Percentiles rank a stretch among this genome's conserved stretches.
phyloP scores from a whole-genome alignment of 1,284 basidiomycete genomes.

The Apiotrichum siamense region DNA sequence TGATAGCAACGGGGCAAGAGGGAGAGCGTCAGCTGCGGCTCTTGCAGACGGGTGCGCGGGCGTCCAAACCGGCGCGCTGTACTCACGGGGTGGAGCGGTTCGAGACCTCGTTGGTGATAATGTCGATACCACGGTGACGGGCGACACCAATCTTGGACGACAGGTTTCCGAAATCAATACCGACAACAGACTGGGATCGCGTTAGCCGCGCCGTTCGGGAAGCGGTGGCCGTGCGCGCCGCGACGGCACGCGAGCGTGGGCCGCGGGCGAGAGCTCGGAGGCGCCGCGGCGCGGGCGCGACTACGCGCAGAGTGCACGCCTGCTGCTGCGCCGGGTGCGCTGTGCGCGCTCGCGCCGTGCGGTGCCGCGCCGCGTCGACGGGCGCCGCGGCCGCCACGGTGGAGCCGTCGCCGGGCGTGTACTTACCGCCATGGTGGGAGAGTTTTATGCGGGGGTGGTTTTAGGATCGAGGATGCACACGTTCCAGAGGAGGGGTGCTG shows the following conservation, averaged over 20 bases:
- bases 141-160: conserved; percentile 92
- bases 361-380: too few species aligned
- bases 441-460: neutral
- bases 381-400: too few species aligned
- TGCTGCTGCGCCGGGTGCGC: too few species aligned
- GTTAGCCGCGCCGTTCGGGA: neutral
- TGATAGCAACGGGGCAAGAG: neutral
- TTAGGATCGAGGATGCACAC: too few species aligned
- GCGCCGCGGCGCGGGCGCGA: too few species aligned
- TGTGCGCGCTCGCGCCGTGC: too few species aligned
- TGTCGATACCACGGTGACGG: conserved; percentile 86
- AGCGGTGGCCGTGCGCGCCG: neutral
- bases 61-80: too few species aligned
- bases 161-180: conserved; percentile 82
- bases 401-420: neutral
- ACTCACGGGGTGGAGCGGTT: conserved; percentile 87
- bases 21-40: conserved; percentile 3
- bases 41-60: too few species aligned
- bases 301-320: too few species aligned
- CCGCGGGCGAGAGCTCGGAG: too few species aligned
- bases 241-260: too few species aligned
- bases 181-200: conserved; percentile 66
- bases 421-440: conserved; percentile 13
- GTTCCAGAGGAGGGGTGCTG: too few species aligned
- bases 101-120: conserved; percentile 90